Base-by-base conservation (phyloP, 257 asterid species). In the Agastache rugosa region DNA sequence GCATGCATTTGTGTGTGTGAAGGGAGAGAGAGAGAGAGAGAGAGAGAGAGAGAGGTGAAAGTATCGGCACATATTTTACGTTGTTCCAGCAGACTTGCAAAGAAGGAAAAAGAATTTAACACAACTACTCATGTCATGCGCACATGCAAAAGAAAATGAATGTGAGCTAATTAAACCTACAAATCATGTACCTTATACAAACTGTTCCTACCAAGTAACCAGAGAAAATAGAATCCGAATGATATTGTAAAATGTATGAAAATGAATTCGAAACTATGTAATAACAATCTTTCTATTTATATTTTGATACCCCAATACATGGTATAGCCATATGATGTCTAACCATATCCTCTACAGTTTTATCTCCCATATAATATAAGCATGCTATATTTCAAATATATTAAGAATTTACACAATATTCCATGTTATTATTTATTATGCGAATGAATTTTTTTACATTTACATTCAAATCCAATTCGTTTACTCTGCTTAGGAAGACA, bases 131-230 rank as follows among this genome's bases (percentile, higher is more conserved):
- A 47, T 73, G 41, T 17, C 56, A 17, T 50, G n/a, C 1, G 23
- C 22, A 55, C 3, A 39, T 37, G 70, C n/a, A 29, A 70, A 17
- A 62, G 29, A 65, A 62, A n/a, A 63, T 63, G 3, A 44, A 8
- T 10, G 37, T 9, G 22, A n/a, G 67, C 62, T 64, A 23, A 31
- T 63, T 15, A 47, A 54, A 34, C 34, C 75, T 23, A 62, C 11
- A 48, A 55, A 29, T 37, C 77, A 39, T 19, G 53, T 0, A 61
- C 73, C 58, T 77, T 51, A 29, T 48, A 50, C n/a, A 7, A 19
- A 23, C 51, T 7, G 16, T 20, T 35, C 70, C 35, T 14, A 75
- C 51, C 67, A 56, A 41, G 44, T 12, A n/a, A 63, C 27, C 23
- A 44, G 8, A 31, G 20, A 29, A 44, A 50, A 67, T 11, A n/a